These are phyloP conservation scores for Pythium rishiriense DNA, from an alignment of 352 stramenopile genomes.

Conservation along the genomic window DNA sequence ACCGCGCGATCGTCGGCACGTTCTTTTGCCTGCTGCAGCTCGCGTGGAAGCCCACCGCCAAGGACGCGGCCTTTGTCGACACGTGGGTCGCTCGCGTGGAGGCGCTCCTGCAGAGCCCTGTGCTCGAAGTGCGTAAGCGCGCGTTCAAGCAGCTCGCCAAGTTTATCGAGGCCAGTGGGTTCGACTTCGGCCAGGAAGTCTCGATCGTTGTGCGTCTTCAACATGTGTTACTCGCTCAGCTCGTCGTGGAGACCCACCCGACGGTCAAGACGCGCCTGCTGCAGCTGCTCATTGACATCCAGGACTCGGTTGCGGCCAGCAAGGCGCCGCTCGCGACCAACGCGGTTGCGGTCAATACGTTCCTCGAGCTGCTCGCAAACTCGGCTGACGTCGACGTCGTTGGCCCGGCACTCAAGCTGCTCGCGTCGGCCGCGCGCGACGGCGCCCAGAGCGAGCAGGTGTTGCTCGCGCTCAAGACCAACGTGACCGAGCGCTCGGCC, in stretches of 20 bases:
- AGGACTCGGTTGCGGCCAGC: conserved; percentile 26
- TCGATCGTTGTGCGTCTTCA: conserved; percentile 30
- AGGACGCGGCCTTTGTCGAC: conserved; percentile 5
- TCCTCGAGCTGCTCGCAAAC: conserved; percentile 31
- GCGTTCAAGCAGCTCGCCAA: conserved; percentile 56
- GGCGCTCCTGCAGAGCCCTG: conserved; percentile 39
- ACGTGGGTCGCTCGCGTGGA: conserved; percentile 20
- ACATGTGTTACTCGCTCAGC: conserved; percentile 41
- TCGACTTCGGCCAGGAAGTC: conserved; percentile 16
- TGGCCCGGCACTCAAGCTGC: conserved; percentile 57
- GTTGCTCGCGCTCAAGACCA: conserved; percentile 24
- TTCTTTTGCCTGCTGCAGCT: conserved; percentile 24
- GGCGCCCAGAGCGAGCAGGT: conserved; percentile 8
- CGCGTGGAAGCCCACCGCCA: conserved; percentile 5
- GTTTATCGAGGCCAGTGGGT: conserved; percentile 10
- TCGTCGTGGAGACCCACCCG: conserved; percentile 66
- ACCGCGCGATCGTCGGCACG: conserved; percentile 26
- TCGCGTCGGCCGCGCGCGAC: conserved; percentile 43
- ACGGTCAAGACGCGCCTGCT: conserved; percentile 59
- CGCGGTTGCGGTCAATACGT: conserved; percentile 11
- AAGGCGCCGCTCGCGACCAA: conserved; percentile 26
- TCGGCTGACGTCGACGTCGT: conserved; percentile 56
- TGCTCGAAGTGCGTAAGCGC: conserved; percentile 68
- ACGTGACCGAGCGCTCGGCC: conserved; percentile 46
- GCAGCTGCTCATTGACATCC: conserved; percentile 46